Conservation (phyloP, 2,329 filamentous ascomycete genomes). For the Phialophora tarda region DNA sequence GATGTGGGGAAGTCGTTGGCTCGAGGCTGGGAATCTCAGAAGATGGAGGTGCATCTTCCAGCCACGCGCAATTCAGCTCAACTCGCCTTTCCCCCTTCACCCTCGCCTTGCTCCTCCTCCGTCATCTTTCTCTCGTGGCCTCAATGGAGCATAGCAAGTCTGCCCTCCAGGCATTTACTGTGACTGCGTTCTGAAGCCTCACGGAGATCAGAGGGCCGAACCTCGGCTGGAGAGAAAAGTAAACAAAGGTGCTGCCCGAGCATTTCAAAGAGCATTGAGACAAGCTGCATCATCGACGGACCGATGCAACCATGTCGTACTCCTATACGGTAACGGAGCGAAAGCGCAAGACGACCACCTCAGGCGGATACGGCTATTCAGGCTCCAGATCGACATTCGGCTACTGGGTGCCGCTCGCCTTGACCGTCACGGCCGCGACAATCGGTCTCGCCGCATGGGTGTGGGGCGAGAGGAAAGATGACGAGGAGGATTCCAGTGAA, state of each 20-base stretch:
- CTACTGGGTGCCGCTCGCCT: constrained; percentile 86
- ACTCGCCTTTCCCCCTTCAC: neutral
- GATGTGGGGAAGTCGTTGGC: constrained; percentile 19
- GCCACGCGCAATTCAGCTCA: constrained; percentile 27
- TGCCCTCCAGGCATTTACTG: neutral
- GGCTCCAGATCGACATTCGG: constrained; percentile 54
- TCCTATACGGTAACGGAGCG: constrained; percentile 38
- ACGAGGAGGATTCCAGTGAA: constrained; percentile 63
- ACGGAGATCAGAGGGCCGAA: constrained; percentile 1
- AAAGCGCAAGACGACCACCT: constrained; percentile 32
- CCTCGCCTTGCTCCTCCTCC: constrained; percentile 3
- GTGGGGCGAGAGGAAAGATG: constrained; percentile 84
- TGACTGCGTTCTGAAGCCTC: neutral
- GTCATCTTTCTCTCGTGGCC: constrained; percentile 4
- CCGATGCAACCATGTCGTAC: constrained; percentile 32
- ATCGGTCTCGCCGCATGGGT: constrained; percentile 88
- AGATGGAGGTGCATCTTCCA: constrained; percentile 17
- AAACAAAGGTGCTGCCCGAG: constrained; percentile 16
- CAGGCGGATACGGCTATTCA: constrained; percentile 49
- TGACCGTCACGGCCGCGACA: constrained; percentile 87
- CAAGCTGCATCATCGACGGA: neutral
- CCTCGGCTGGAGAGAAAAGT: constrained; percentile 28
- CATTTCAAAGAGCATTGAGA: neutral
- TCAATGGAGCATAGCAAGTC: neutral
- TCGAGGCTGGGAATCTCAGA: constrained; percentile 18